These are phyloP conservation scores for Wickerhamomyces hampshirensis DNA, from an alignment of 805 yeast species.

Conservation along the genomic window DNA sequence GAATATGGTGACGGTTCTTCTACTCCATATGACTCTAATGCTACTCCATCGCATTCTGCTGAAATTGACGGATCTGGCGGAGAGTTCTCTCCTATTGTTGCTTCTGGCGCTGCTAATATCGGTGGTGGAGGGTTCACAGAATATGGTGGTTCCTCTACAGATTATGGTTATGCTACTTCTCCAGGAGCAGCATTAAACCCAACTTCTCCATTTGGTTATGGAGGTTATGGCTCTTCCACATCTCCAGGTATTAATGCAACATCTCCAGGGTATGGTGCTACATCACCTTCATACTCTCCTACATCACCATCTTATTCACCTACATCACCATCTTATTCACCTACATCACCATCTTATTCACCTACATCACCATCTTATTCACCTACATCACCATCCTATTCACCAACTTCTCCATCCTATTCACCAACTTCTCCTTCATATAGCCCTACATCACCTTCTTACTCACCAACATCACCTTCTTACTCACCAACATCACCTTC, in stretches of 20 bases:
- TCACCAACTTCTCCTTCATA: slow-evolving; percentile 79
- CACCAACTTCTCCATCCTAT: slow-evolving; percentile 69
- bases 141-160: slow-evolving; percentile 54
- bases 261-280: slow-evolving; percentile 43
- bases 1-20: slow-evolving; percentile 64
- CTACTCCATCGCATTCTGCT: slow-evolving; percentile 70
- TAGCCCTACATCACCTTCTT: slow-evolving; percentile 77
- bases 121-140: slow-evolving; percentile 75
- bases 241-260: slow-evolving; percentile 30
- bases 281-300: slow-evolving; percentile 66
- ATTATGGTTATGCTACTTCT: slow-evolving; percentile 53
- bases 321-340: slow-evolving; percentile 64
- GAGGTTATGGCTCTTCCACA: slow-evolving; percentile 46
- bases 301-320: slow-evolving; percentile 72
- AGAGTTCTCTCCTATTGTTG: slow-evolving; percentile 89
- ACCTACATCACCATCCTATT: slow-evolving; percentile 73
- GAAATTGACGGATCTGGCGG: slow-evolving; percentile 62
- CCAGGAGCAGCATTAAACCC: slow-evolving; percentile 46
- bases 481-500: slow-evolving; percentile 82
- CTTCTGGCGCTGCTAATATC: slow-evolving; percentile 68
- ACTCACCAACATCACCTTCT: slow-evolving; percentile 78
- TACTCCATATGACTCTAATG: slow-evolving; percentile 76
- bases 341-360: slow-evolving; percentile 66
- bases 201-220: slow-evolving; percentile 44
- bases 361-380: slow-evolving; percentile 67